A percentile compares a stretch with the other conserved stretches of the same genome.
These are phyloP conservation scores for Corchorus capsularis DNA, from an alignment of 345 rosid species.

Conservation along the genomic window DNA sequence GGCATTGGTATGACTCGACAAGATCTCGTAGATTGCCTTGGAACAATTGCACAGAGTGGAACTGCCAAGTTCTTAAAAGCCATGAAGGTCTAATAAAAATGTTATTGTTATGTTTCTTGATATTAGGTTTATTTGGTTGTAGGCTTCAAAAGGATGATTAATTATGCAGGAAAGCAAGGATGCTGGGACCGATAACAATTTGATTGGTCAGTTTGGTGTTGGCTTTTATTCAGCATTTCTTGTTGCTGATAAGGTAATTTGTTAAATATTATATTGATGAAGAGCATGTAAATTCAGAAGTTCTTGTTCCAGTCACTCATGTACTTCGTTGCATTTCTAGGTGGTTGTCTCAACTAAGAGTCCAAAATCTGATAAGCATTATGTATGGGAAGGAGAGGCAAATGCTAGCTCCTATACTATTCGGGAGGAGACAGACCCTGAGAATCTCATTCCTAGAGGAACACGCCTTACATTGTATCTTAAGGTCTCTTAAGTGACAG, in stretches of 20 bases:
- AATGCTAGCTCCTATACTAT: slow-evolving; percentile 82
- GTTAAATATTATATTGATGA: neutral
- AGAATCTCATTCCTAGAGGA: slow-evolving; percentile 78
- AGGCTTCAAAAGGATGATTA: slow-evolving; percentile 25
- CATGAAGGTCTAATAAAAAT: slow-evolving; percentile 56
- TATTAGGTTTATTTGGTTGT: neutral
- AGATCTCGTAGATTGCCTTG: slow-evolving; percentile 94
- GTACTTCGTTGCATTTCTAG: slow-evolving; percentile 34
- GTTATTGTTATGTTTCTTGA: neutral
- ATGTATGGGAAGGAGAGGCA: slow-evolving; percentile 94
- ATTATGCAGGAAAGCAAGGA: slow-evolving; percentile 82
- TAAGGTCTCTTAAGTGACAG: slow-evolving; percentile 50
- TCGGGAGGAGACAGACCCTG: slow-evolving; percentile 87
- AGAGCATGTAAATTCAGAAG: slow-evolving; percentile 2
- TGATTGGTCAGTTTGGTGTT: slow-evolving; percentile 98
- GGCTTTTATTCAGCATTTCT: slow-evolving; percentile 96
- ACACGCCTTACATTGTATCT: slow-evolving; percentile 85
- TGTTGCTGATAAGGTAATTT: slow-evolving; percentile 86
- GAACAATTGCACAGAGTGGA: slow-evolving; percentile 98
- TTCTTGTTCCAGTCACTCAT: slow-evolving; percentile 12
- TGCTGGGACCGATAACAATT: slow-evolving; percentile 73
- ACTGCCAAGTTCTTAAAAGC: slow-evolving; percentile 95
- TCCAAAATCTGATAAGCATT: slow-evolving; percentile 91
- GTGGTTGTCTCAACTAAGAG: slow-evolving; percentile 88
- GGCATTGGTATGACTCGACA: slow-evolving; percentile 97